Evolutionary conservation across 2,329 filamentous ascomycete species (phyloP), one percentile per base, ranked within the genome.

Genomic region (Penicillium nordicum): DNA sequence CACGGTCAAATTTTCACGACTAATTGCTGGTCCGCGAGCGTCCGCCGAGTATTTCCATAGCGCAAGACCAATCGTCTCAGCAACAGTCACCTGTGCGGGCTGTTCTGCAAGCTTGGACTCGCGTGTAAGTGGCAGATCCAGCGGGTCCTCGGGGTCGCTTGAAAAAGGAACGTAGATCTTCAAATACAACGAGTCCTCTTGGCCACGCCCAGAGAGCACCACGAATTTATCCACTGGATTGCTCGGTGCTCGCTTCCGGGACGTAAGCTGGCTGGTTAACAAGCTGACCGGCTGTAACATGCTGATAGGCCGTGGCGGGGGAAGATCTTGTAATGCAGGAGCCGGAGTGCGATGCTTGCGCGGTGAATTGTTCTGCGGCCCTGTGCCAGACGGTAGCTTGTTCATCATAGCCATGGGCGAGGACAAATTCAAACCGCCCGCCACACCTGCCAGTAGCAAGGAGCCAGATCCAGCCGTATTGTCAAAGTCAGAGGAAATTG

Each of bases 121-220:
- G 46, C 81, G 79, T 25, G 78, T 75, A 27, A 87, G 74, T 4
- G 84, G 79, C 55, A 88, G 76, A 64, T 87, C 82, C 41, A 85
- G 74, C 0, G 84, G 79, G 45, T 83, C 79, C 3, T 80, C 78
- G 0, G 83, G 75, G 27, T 81, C 78, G 2, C 78, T 74, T 1
- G 84, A 84, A 61, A 83, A 86, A 0, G 85, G 84, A 16, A 79
- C 78, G 64, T 85, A 87, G 16, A 88, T 80, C 65, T 84, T 86
- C 69, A 88, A 80, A 70, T 85, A 85, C 11, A 88, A 71, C 2
- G 84, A 82, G 57, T 81, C 83, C 5, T 76, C 78, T 57, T 84
- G 80, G n/a, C 82, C 84, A 62, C 83, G 83, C 11, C 83, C 85
- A 56, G 82, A 85, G 21, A 86, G 75, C 6, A 79, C 76, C 4